A percentile compares a stretch with the other conserved stretches of the same genome.
Evolutionary conservation across 1,284 basidiomycete species (phyloP).

Genomic region (Ganoderma multipileum): DNA sequence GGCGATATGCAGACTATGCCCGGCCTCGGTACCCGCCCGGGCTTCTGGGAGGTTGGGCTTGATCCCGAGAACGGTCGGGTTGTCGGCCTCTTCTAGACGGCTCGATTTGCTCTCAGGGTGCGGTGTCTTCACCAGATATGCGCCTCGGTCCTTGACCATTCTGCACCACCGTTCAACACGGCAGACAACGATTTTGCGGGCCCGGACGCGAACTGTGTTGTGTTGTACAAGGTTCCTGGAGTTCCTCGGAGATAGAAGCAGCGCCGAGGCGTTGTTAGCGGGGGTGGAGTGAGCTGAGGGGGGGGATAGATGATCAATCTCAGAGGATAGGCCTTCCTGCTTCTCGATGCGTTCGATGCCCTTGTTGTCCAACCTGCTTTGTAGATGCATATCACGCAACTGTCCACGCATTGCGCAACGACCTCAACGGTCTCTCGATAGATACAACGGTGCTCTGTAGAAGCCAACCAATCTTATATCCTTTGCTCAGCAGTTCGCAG

Average conservation of each 20-base stretch:
- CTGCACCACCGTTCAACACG: conserved; percentile 51
- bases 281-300: conserved; percentile 2
- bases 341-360: background rate
- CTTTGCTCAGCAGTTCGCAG: background rate
- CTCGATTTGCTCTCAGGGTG: background rate
- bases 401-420: conserved; percentile 1
- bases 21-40: conserved; percentile 92
- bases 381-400: conserved; percentile 5
- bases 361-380: conserved; percentile 7
- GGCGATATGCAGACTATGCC: conserved; percentile 99
- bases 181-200: conserved; percentile 33
- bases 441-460: conserved; percentile 10
- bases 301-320: background rate
- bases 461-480: background rate
- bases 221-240: conserved; percentile 4
- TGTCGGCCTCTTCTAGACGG: conserved; percentile 72
- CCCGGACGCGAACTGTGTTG: conserved; percentile 21
- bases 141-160: conserved; percentile 28
- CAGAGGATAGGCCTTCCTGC: background rate
- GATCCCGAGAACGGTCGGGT: conserved; percentile 76
- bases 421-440: conserved; percentile 8
- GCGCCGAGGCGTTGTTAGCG: conserved; percentile 9
- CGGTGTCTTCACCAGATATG: conserved; percentile 42
- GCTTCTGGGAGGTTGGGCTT: conserved; percentile 90
- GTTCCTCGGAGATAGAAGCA: conserved; percentile 18